Evolutionary conservation across 805 yeast species (phyloP).

Genomic region (Candida methanosorbosa): DNA sequence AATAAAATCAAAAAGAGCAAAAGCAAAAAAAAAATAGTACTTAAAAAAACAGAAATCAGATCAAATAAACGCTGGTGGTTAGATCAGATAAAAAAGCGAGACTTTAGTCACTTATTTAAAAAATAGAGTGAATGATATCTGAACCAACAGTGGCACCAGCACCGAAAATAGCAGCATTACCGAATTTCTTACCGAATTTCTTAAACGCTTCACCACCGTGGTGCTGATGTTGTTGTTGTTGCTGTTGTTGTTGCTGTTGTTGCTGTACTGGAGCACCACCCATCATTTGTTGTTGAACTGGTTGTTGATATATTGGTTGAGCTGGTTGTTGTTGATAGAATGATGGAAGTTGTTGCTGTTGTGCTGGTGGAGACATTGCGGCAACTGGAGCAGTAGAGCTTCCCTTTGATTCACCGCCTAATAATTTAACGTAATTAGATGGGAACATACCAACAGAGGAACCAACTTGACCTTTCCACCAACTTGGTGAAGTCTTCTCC

Average conservation of each 20-base stretch:
- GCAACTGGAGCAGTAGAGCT: conserved; percentile 15
- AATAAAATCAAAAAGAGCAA: too few relatives aligned
- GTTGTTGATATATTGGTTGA: conserved; percentile 3
- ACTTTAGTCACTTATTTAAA: conserved; percentile 33
- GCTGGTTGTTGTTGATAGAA: conserved; percentile 10
- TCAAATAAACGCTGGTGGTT: too few relatives aligned
- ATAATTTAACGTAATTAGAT: conserved; percentile 62
- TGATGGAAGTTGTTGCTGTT: conserved; percentile 8
- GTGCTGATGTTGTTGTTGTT: conserved; percentile 11
- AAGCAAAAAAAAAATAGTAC: too few relatives aligned
- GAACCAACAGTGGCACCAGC: conserved; percentile 96
- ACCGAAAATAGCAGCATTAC: conserved; percentile 94
- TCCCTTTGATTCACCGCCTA: conserved; percentile 13
- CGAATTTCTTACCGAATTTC: conserved; percentile 77
- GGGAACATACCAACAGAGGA: conserved; percentile 80
- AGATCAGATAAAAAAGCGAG: too few relatives aligned
- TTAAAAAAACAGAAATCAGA: too few relatives aligned
- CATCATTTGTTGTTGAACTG: conserved; percentile 3
- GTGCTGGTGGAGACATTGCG: conserved; percentile 6
- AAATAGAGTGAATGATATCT: conserved; percentile 71
- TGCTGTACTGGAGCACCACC: conserved; percentile 3
- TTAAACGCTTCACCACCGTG: conserved; percentile 25
- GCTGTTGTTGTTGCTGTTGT: conserved; percentile 8
- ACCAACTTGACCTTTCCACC: conserved; percentile 79
- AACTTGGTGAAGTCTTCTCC: conserved; percentile 72